Percentiles rank a stretch among this genome's conserved stretches.
phyloP scores from a whole-genome alignment of 495 filamentous ascomycete genomes.

The Aspergillus sclerotioniger region DNA sequence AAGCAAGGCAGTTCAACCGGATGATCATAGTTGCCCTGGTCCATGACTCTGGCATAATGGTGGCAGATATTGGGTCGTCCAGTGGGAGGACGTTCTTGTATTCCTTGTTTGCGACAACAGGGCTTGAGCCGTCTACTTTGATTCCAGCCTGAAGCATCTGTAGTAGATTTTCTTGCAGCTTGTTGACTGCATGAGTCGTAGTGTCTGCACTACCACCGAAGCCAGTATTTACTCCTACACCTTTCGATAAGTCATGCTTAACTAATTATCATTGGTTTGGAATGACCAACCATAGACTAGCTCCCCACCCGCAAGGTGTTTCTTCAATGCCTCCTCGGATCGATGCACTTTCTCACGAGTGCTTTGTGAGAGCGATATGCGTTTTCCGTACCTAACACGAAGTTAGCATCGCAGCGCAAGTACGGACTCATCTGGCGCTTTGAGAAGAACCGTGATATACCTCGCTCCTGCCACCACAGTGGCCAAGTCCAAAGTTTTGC shows the following conservation, averaged over 20 bases:
- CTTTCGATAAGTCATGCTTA: not conserved
- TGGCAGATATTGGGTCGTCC: not conserved
- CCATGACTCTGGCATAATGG: constrained; percentile 44
- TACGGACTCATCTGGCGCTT: not conserved
- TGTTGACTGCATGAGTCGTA: not conserved
- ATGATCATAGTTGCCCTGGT: constrained; percentile 54
- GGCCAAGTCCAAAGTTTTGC: not conserved
- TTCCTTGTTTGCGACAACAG: not conserved
- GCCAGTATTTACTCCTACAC: constrained; percentile 1
- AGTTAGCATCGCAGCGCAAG: not conserved
- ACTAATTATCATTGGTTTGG: not conserved
- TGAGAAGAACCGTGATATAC: not conserved
- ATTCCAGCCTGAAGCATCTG: not conserved
- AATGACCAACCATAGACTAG: constrained; percentile 4
- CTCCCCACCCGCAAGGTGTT: not conserved
- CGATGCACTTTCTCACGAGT: not conserved
- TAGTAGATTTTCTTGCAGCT: not conserved
- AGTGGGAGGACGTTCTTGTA: not conserved
- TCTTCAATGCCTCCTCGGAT: not conserved
- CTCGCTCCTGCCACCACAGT: not conserved
- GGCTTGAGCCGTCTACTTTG: not conserved
- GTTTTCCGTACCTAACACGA: not conserved
- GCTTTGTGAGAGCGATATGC: not conserved
- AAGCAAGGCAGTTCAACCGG: constrained; percentile 50
- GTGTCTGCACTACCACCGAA: constrained; percentile 1